phyloP scores from a whole-genome alignment of 2,329 filamentous ascomycete genomes.

The Claviceps citrina region DNA sequence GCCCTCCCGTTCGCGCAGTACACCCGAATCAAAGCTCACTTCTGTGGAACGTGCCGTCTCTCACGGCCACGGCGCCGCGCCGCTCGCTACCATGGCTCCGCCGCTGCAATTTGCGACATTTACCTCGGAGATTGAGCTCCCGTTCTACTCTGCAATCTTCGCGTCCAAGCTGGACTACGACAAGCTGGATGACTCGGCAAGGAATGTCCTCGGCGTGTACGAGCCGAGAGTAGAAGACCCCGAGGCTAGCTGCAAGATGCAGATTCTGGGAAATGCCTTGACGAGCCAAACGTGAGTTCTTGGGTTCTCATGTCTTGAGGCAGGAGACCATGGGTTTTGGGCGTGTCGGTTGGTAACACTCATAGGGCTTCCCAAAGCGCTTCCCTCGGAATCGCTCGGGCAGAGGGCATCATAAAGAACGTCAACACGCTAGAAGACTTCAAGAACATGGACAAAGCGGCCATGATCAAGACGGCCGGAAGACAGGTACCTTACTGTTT shows the following conservation, averaged over 20 bases:
- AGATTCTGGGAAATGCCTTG: constrained; percentile 75
- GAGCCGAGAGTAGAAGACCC: constrained; percentile 64
- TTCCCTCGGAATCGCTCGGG: constrained; percentile 58
- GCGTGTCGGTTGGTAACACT: not conserved
- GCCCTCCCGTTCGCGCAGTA: not conserved
- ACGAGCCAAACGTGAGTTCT: constrained; percentile 61
- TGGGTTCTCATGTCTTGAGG: not conserved
- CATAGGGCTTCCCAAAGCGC: constrained; percentile 30
- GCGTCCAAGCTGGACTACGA: constrained; percentile 91
- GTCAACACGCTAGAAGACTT: constrained; percentile 94
- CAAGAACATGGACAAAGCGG: constrained; percentile 62
- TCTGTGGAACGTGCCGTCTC: not conserved
- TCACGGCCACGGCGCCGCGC: not conserved
- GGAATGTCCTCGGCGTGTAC: constrained; percentile 75
- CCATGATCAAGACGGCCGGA: constrained; percentile 63
- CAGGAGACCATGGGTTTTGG: not conserved
- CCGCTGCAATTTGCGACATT: constrained; percentile 66
- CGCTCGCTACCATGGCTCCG: constrained; percentile 30
- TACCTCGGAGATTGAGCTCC: constrained; percentile 83
- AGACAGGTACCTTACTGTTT: constrained; percentile 42
- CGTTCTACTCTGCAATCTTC: constrained; percentile 88
- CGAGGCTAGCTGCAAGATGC: constrained; percentile 71
- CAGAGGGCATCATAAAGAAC: constrained; percentile 89
- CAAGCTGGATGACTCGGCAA: constrained; percentile 86
- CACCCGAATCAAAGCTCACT: not conserved